Base-by-base conservation (phyloP, 495 filamentous ascomycete genomes). In the Penicillium cinerascens region DNA sequence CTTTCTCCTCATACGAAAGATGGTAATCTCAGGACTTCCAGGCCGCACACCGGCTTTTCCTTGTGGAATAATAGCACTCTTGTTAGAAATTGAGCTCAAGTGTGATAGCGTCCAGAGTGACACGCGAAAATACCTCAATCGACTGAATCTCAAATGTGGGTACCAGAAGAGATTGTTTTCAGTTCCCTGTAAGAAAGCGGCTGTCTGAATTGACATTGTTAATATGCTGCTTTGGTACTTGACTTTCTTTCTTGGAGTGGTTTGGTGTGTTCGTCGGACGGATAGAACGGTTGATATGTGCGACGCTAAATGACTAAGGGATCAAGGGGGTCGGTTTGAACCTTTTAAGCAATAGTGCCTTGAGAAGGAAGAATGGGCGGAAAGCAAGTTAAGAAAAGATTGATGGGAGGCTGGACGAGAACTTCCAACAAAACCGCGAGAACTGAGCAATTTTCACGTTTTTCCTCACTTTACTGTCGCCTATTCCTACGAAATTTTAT, bases 141-240 rank as follows among this genome's bases (percentile, higher is more conserved):
- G n/a, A n/a, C n/a, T n/a, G n/a, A n/a, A n/a, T n/a, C n/a, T n/a
- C n/a, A n/a, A n/a, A n/a, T n/a, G n/a, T n/a, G n/a, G n/a, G n/a
- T n/a, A n/a, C n/a, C n/a, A n/a, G n/a, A n/a, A n/a, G n/a, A n/a
- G n/a, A n/a, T n/a, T n/a, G n/a, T n/a, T n/a, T n/a, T n/a, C n/a
- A n/a, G n/a, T n/a, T n/a, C 63, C 74, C 49, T 72, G 86, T 29
- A 89, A 90, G 87, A 87, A 87, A 69, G 82, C 82, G 58, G 86
- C 86, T 21, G 83, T 89, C 18, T 91, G 87, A 86, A 69, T 90
- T 22, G 83, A 85, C 51, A 65, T 91, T 16, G 65, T 79, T 20
- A 83, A 82, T 59, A 80, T 83, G 61, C 47, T 89, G 29, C 72
- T 91, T 9, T 92, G 87, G 87, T 60, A 89, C 36, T 60, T 82